Evolutionary conservation across 163 green algal genomes (phyloP).

Genomic region (Smithsoniella earleae): DNA sequence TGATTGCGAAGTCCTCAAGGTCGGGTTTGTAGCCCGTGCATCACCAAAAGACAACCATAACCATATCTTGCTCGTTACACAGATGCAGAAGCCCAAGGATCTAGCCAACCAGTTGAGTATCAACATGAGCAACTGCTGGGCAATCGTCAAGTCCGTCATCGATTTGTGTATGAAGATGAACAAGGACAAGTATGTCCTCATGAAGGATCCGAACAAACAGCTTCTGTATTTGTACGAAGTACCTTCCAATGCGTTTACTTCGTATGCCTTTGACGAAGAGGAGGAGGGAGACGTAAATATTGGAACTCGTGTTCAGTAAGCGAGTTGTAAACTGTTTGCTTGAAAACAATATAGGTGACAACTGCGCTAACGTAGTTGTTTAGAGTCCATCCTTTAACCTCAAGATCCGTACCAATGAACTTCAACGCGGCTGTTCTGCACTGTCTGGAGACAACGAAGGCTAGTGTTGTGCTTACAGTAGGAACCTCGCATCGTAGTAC

Average conservation of each 20-base stretch:
- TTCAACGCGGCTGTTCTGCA: too few relatives aligned
- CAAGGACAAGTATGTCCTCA: constrained; percentile 91
- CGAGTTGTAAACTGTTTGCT: too few relatives aligned
- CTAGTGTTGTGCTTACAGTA: too few relatives aligned
- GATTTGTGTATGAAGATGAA: constrained; percentile 61
- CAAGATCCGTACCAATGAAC: too few relatives aligned
- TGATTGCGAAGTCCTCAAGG: constrained; percentile 85
- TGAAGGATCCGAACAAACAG: constrained; percentile 88
- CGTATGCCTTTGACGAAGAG: constrained; percentile 15
- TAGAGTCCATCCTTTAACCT: too few relatives aligned
- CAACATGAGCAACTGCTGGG: constrained; percentile 91
- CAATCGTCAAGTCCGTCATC: constrained; percentile 75
- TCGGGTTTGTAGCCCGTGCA: constrained; percentile 72
- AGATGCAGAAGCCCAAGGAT: constrained; percentile 82
- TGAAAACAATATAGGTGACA: too few relatives aligned
- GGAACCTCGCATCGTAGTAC: too few relatives aligned
- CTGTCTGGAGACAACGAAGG: too few relatives aligned
- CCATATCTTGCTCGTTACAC: constrained; percentile 87
- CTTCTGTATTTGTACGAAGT: constrained; percentile 69
- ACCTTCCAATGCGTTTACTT: constrained; percentile 49
- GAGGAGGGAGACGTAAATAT: background rate
- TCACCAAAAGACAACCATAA: constrained; percentile 65
- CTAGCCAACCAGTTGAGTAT: constrained; percentile 92
- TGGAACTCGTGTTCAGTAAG: too few relatives aligned
- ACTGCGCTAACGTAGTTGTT: too few relatives aligned